Conservation (phyloP, 805 yeast genomes). For the Candida sakaeoensis region DNA sequence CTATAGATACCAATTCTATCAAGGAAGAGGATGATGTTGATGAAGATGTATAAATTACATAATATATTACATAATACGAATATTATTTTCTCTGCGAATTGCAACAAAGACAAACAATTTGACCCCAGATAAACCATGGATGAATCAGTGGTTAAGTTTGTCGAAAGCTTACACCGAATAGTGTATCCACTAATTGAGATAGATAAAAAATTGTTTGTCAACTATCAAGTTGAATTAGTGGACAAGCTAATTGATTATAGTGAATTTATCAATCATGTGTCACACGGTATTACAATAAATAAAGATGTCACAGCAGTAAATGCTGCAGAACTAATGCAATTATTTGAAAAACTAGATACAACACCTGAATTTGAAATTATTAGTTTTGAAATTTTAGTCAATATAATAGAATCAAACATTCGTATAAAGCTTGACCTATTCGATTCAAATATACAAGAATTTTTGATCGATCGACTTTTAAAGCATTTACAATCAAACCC, state of each 20-base stretch:
- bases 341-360: conserved; percentile 21
- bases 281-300: conserved; percentile 21
- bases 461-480: conserved; percentile 19
- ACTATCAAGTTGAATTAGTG: conserved; percentile 36
- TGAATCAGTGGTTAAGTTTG: conserved; percentile 20
- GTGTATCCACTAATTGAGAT: conserved; percentile 20
- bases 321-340: conserved; percentile 4
- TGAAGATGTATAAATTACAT: neutral
- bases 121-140: conserved; percentile 14
- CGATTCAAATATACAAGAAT: conserved; percentile 15
- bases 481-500: neutral
- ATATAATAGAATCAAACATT: conserved; percentile 15
- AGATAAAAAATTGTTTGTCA: conserved; percentile 24
- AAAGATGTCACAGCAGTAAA: conserved; percentile 13
- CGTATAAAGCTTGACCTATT: conserved; percentile 16
- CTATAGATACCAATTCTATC: conserved; percentile 3
- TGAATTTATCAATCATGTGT: conserved; percentile 19
- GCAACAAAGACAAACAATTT: neutral
- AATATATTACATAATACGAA: neutral
- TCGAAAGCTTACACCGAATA: neutral
- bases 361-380: conserved; percentile 27
- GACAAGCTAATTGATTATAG: conserved; percentile 21
- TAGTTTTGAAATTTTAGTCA: conserved; percentile 21
- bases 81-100: neutral
- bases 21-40: neutral